phyloP scores from a whole-genome alignment of 2,329 filamentous ascomycete genomes.

The Penicillium brevicompactum region DNA sequence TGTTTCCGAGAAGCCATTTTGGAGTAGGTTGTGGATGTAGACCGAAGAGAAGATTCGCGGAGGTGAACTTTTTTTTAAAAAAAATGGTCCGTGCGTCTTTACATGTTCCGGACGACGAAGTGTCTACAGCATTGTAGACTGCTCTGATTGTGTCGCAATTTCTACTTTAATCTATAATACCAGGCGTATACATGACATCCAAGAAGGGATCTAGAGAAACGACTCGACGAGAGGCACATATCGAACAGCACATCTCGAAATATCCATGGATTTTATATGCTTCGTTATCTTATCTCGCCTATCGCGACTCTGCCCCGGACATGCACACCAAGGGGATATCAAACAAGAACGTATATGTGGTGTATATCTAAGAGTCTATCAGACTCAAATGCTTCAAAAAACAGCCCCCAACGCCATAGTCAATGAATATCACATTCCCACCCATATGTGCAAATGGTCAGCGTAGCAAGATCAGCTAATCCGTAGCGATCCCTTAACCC shows the following conservation, averaged over 20 bases:
- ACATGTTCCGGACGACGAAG: too few relatives aligned
- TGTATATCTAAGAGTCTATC: slow-evolving; percentile 14
- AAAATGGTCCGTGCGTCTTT: slow-evolving; percentile 10
- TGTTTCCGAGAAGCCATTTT: slow-evolving; percentile 42
- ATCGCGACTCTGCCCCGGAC: not conserved
- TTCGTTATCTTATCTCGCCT: not conserved
- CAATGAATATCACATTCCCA: slow-evolving; percentile 19
- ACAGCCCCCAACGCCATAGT: slow-evolving; percentile 19
- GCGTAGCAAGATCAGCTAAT: not conserved
- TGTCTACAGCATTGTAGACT: not conserved
- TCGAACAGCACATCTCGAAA: not conserved
- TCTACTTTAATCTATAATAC: not conserved
- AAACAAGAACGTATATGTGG: not conserved
- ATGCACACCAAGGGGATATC: too few relatives aligned
- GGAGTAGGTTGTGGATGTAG: not conserved
- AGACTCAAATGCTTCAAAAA: slow-evolving; percentile 16
- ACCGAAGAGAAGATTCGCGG: not conserved
- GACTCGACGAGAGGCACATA: too few relatives aligned
- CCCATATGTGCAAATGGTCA: slow-evolving; percentile 4
- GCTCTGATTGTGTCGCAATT: not conserved
- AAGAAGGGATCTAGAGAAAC: not conserved
- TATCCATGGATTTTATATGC: not conserved
- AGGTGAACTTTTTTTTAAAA: slow-evolving; percentile 14
- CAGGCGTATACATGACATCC: not conserved
- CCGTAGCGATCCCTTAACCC: slow-evolving; percentile 64